phyloP scores from a whole-genome alignment of 495 filamentous ascomycete species.

The Paragyromitra xinjiangensis region DNA sequence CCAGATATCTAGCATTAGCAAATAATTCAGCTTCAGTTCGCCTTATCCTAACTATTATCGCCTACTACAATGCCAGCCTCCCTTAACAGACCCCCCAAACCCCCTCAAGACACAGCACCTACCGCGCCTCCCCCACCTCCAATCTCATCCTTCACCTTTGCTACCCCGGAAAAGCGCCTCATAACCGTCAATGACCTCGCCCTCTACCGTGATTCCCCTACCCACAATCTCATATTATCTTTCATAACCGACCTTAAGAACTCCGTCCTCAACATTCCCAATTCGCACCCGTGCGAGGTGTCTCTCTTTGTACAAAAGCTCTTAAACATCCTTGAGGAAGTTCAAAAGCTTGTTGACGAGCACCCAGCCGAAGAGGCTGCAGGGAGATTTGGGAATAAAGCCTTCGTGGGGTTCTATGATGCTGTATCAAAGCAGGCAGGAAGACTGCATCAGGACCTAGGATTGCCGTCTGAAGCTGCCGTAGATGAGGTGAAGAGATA shows the following conservation, averaged over 20 bases:
- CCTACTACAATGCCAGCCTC: slow-evolving; percentile 48
- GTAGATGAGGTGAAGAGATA: slow-evolving; percentile 79
- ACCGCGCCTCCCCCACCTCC: slow-evolving; percentile 75
- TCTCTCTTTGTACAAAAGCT: slow-evolving; percentile 70
- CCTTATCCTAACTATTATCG: background rate
- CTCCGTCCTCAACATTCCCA: slow-evolving; percentile 76
- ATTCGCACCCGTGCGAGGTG: slow-evolving; percentile 68
- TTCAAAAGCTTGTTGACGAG: slow-evolving; percentile 68
- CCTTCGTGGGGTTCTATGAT: slow-evolving; percentile 85
- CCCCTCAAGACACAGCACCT: slow-evolving; percentile 66
- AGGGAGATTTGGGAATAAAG: slow-evolving; percentile 91
- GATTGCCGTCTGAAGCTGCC: slow-evolving; percentile 65
- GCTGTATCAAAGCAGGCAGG: slow-evolving; percentile 67
- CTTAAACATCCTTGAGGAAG: slow-evolving; percentile 72
- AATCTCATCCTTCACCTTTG: slow-evolving; percentile 69
- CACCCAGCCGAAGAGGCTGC: slow-evolving; percentile 84
- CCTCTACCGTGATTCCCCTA: slow-evolving; percentile 78
- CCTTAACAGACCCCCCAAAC: slow-evolving; percentile 64
- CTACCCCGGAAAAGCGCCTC: slow-evolving; percentile 76
- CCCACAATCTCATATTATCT: slow-evolving; percentile 76
- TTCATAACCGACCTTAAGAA: slow-evolving; percentile 90
- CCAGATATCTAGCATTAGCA: background rate
- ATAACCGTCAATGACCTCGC: slow-evolving; percentile 81
- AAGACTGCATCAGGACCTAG: slow-evolving; percentile 63
- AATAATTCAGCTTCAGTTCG: background rate